Percentiles rank a stretch among this genome's conserved stretches.
phyloP scores from a whole-genome alignment of 169 alveolate genomes.

The Plasmodium adleri region DNA sequence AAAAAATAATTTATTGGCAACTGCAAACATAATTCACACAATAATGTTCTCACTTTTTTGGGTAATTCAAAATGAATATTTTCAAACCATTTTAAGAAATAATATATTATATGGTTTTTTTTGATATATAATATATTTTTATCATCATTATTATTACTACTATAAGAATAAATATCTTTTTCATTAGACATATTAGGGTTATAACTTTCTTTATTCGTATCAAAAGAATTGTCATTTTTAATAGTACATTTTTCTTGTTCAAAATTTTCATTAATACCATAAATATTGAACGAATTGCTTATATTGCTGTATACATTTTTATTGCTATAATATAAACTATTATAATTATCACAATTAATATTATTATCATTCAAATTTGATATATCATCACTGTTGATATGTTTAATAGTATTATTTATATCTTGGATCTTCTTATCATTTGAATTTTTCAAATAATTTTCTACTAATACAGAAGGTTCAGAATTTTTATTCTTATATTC shows the following conservation, averaged over 20 bases:
- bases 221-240: too few relatives aligned
- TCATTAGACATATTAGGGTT: too few relatives aligned
- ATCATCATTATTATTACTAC: too few relatives aligned
- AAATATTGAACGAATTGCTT: too few relatives aligned
- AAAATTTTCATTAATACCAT: too few relatives aligned
- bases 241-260: too few relatives aligned
- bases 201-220: too few relatives aligned
- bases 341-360: neutral
- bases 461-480: neutral
- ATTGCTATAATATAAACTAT: neutral
- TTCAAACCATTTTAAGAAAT: slow-evolving; percentile 56
- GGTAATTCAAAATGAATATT: slow-evolving; percentile 25
- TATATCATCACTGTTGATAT: neutral
- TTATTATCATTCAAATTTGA: neutral
- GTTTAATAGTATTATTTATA: neutral
- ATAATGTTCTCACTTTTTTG: slow-evolving; percentile 24
- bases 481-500: neutral
- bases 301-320: too few relatives aligned
- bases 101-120: slow-evolving; percentile 9
- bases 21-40: slow-evolving; percentile 53
- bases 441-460: neutral
- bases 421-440: neutral
- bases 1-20: slow-evolving; percentile 36
- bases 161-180: too few relatives aligned
- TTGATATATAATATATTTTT: neutral